A percentile compares a stretch with the other conserved stretches of the same genome.
These are phyloP conservation scores for Penicillium lagena DNA, from an alignment of 495 filamentous ascomycete genomes.

Conservation along the genomic window DNA sequence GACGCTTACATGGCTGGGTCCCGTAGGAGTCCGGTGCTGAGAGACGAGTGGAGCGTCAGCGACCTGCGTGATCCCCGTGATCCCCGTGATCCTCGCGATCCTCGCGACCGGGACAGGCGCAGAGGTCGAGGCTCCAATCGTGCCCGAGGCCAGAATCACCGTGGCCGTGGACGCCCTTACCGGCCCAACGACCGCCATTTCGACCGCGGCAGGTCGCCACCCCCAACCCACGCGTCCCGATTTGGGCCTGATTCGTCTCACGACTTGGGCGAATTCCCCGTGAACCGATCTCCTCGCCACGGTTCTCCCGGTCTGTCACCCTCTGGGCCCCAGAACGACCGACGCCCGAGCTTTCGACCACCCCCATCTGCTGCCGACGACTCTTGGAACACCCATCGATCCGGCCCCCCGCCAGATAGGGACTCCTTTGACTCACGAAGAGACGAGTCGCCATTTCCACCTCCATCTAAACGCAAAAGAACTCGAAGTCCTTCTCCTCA, in stretches of 20 bases:
- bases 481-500: conserved; percentile 42
- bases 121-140: conserved; percentile 35
- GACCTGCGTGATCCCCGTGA: conserved; percentile 36
- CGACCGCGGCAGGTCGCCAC: conserved; percentile 27
- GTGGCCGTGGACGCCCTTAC: conserved; percentile 26
- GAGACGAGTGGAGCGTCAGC: conserved; percentile 51
- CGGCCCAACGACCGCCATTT: conserved; percentile 25
- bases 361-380: conserved; percentile 4
- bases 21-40: conserved; percentile 50
- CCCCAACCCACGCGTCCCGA: conserved; percentile 29
- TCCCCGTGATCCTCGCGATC: conserved; percentile 22
- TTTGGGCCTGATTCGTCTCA: conserved; percentile 24
- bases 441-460: conserved; percentile 27
- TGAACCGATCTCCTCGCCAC: conserved; percentile 21
- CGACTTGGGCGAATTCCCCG: conserved; percentile 23
- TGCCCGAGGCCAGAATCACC: conserved; percentile 28
- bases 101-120: conserved; percentile 29
- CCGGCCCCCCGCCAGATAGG: conserved; percentile 13
- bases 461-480: conserved; percentile 36
- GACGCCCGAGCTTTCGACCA: conserved; percentile 7
- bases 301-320: conserved; percentile 21
- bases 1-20: conserved; percentile 49
- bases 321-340: conserved; percentile 7
- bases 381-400: conserved; percentile 6
- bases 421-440: conserved; percentile 13